Percentiles rank a stretch among this genome's conserved stretches.
Evolutionary conservation across 2,329 filamentous ascomycete genomes (phyloP).

Genomic region (Dothideomycetes sp.): DNA sequence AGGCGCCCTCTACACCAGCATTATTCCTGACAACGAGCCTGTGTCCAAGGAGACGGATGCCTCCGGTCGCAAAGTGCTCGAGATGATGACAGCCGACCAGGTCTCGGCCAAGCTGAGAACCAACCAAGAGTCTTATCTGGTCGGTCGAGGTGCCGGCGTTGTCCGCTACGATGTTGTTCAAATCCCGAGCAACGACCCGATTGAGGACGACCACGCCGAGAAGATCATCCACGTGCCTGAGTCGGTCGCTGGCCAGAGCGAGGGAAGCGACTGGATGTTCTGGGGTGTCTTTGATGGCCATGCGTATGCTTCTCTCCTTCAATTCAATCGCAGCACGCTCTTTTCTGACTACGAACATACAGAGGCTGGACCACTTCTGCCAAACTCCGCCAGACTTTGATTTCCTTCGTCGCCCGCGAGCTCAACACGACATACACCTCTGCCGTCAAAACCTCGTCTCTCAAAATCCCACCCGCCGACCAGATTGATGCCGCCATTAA

Average conservation of each 20-base stretch:
- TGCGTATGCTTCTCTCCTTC: constrained; percentile 50
- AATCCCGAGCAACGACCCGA: constrained; percentile 90
- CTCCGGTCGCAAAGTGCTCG: constrained; percentile 74
- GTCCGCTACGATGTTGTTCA: constrained; percentile 92
- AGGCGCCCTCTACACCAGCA: constrained; percentile 81
- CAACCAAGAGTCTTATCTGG: constrained; percentile 84
- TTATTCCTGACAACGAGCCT: constrained; percentile 74
- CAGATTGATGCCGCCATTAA: constrained; percentile 89
- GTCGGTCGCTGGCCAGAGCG: constrained; percentile 44
- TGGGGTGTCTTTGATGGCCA: constrained; percentile 99
- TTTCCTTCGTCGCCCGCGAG: constrained; percentile 85
- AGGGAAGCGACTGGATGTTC: constrained; percentile 93
- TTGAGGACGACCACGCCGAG: constrained; percentile 96
- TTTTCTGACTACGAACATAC: not conserved
- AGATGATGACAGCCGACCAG: constrained; percentile 95
- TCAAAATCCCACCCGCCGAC: constrained; percentile 61
- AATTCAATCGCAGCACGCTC: no score
- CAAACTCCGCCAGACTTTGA: constrained; percentile 84
- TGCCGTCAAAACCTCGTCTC: constrained; percentile 47
- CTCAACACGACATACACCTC: constrained; percentile 86
- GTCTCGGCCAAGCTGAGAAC: constrained; percentile 80
- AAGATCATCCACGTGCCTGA: constrained; percentile 88
- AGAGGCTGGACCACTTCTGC: constrained; percentile 98
- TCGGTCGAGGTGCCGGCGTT: constrained; percentile 82
- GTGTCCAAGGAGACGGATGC: constrained; percentile 82